Evolutionary conservation across 2,329 filamentous ascomycete species (phyloP).

Genomic region (Pseudogymnoascus destructans): DNA sequence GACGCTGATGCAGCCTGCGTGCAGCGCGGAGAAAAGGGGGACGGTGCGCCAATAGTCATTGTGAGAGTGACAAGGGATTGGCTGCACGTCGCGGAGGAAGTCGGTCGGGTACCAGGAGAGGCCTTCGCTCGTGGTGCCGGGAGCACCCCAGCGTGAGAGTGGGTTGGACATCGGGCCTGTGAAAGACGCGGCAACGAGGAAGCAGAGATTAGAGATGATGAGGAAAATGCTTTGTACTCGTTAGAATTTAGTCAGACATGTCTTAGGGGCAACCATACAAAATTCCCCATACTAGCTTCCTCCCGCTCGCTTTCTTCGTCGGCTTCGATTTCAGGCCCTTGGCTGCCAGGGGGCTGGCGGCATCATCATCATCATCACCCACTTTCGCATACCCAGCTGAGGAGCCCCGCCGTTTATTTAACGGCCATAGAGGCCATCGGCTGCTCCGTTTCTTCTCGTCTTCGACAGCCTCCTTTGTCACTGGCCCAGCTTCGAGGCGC

Average conservation of each 20-base stretch:
- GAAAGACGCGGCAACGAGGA: conserved; percentile 25
- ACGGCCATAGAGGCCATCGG: background rate
- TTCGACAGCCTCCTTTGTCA: background rate
- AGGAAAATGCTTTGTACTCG: conserved; percentile 24
- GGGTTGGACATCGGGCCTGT: conserved; percentile 22
- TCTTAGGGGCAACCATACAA: background rate
- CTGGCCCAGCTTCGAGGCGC: background rate
- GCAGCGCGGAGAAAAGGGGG: conserved; percentile 49
- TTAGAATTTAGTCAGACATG: background rate
- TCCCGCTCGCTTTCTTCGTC: background rate
- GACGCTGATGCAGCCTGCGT: conserved; percentile 46
- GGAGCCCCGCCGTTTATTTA: background rate
- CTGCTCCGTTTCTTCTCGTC: background rate
- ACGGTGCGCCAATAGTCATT: conserved; percentile 57
- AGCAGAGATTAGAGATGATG: conserved; percentile 25
- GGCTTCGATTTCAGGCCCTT: background rate
- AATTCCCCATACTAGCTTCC: conserved; percentile 8
- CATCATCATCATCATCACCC: background rate
- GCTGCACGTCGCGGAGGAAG: conserved; percentile 38
- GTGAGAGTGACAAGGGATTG: conserved; percentile 51
- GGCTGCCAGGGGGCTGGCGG: background rate
- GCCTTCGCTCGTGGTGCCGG: conserved; percentile 28
- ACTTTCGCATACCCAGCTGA: background rate
- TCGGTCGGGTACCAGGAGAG: conserved; percentile 36
- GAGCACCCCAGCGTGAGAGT: conserved; percentile 28